Percentiles rank a stretch among this genome's conserved stretches.
These are phyloP conservation scores for Phytophthora constricta DNA, from an alignment of 352 stramenopile species.

Conservation along the genomic window DNA sequence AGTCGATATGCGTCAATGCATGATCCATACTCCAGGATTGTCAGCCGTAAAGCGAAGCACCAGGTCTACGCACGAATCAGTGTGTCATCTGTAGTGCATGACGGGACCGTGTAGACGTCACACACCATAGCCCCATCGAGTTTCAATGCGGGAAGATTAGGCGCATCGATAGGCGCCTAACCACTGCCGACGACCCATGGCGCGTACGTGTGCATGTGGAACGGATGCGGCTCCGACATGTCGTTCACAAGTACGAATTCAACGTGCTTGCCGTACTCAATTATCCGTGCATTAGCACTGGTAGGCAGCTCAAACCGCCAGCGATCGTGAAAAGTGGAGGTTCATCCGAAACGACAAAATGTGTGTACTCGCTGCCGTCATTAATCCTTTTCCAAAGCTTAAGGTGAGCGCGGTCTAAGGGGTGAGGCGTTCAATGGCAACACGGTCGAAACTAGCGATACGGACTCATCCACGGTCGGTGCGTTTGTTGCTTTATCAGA, in stretches of 20 bases:
- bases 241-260: slow-evolving; percentile 44
- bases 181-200: slow-evolving; percentile 21
- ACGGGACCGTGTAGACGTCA: slow-evolving; percentile 10
- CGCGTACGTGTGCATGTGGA: slow-evolving; percentile 32
- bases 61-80: slow-evolving; percentile 13
- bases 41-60: slow-evolving; percentile 34
- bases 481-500: not conserved
- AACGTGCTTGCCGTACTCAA: slow-evolving; percentile 39
- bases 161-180: not conserved
- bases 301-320: slow-evolving; percentile 20
- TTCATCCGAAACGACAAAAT: not conserved
- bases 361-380: slow-evolving; percentile 6
- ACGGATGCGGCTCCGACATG: slow-evolving; percentile 24
- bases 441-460: slow-evolving; percentile 9
- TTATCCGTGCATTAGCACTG: slow-evolving; percentile 20
- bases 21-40: slow-evolving; percentile 32
- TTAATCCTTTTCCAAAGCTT: slow-evolving; percentile 1
- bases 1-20: not conserved
- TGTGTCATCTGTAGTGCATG: slow-evolving; percentile 8
- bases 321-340: slow-evolving; percentile 23
- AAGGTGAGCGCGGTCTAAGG: too few species aligned
- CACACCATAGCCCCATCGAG: slow-evolving; percentile 7
- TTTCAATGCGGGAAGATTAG: slow-evolving; percentile 15
- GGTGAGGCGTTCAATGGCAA: slow-evolving; percentile 6
- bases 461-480: not conserved